Conservation (phyloP, 1,284 basidiomycete genomes). For the Porodaedalea pini region DNA sequence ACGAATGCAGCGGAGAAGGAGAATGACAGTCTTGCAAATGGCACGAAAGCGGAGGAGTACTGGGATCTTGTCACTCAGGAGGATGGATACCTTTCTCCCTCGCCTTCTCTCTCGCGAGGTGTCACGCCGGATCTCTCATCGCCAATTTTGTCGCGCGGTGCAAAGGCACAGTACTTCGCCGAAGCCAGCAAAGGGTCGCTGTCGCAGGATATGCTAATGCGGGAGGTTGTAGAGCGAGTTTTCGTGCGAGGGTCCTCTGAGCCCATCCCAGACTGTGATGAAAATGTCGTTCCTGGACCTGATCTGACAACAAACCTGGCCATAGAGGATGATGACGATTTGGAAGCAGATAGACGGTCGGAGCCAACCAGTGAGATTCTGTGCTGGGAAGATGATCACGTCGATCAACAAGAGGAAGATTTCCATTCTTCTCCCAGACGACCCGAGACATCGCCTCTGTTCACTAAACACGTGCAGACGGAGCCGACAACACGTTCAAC, state of each 20-base stretch:
- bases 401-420: neutral
- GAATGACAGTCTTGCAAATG: conserved; percentile 23
- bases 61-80: conserved; percentile 55
- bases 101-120: conserved; percentile 45
- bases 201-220: conserved; percentile 4
- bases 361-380: conserved; percentile 15
- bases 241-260: conserved; percentile 20
- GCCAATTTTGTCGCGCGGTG: conserved; percentile 35
- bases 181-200: neutral
- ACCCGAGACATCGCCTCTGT: neutral
- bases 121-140: conserved; percentile 63
- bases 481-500: neutral
- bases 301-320: conserved; percentile 16
- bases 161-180: neutral
- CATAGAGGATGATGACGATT: conserved; percentile 7
- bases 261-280: conserved; percentile 1
- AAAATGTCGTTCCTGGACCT: conserved; percentile 12
- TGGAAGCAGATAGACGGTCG: neutral
- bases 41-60: conserved; percentile 24
- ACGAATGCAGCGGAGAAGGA: neutral
- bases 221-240: conserved; percentile 4
- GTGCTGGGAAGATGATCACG: conserved; percentile 13
- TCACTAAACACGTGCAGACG: neutral
- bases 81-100: conserved; percentile 72
- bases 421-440: neutral